Conservation (phyloP, 768 basidiomycete genomes). For the Psilocybe cyanescens region DNA sequence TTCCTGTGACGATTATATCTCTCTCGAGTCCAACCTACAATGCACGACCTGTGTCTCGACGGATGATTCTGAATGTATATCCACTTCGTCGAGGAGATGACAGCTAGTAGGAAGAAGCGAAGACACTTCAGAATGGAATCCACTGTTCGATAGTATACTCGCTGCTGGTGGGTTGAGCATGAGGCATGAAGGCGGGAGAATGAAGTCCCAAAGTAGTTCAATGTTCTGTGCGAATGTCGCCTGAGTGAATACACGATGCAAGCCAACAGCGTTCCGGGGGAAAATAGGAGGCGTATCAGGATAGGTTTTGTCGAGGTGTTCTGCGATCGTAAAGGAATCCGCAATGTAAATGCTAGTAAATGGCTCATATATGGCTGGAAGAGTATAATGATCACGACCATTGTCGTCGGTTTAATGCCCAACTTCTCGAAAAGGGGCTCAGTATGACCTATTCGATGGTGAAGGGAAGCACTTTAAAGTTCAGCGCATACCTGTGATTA, state of each 20-base stretch:
- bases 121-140: neutral
- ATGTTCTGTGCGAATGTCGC: neutral
- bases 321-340: conserved; percentile 46
- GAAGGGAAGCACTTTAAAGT: conserved; percentile 38
- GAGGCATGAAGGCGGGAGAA: conserved; percentile 3
- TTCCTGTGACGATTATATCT: too few species aligned
- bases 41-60: too few species aligned
- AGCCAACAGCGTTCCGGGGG: conserved; percentile 19
- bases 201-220: conserved; percentile 1
- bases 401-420: conserved; percentile 36
- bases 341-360: conserved; percentile 34
- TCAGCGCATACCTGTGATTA: conserved; percentile 15
- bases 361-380: conserved; percentile 46
- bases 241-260: conserved; percentile 14
- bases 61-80: too few species aligned
- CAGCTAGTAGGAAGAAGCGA: neutral
- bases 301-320: conserved; percentile 48
- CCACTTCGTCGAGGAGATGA: too few species aligned
- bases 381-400: conserved; percentile 38
- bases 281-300: conserved; percentile 33
- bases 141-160: conserved; percentile 16
- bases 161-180: conserved; percentile 19
- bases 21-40: too few species aligned
- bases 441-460: conserved; percentile 48
- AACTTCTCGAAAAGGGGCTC: conserved; percentile 32